Conservation (phyloP, 306 rosid genomes). For the Lablab purpureus region DNA sequence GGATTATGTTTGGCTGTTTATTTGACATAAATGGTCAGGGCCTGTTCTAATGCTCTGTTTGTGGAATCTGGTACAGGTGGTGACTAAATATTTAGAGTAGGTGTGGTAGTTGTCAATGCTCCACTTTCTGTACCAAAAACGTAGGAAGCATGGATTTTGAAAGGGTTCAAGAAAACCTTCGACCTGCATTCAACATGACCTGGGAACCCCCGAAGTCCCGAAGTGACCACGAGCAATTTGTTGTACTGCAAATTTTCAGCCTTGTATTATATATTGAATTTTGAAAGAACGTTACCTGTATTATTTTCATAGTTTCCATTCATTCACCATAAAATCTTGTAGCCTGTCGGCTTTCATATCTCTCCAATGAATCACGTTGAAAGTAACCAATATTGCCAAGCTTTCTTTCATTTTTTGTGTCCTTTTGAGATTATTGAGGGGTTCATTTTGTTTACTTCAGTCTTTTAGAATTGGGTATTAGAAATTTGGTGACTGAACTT, state of each 20-base stretch:
- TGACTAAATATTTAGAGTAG: conserved; percentile 40
- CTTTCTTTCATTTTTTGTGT: neutral
- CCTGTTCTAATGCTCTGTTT: conserved; percentile 25
- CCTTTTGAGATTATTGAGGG: neutral
- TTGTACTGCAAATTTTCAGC: conserved; percentile 39
- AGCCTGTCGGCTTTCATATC: conserved; percentile 15
- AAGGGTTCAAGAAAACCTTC: conserved; percentile 32
- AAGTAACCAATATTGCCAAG: conserved; percentile 18
- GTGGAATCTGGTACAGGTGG: conserved; percentile 54
- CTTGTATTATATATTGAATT: conserved; percentile 55
- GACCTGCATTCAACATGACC: conserved; percentile 37
- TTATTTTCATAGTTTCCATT: conserved; percentile 45
- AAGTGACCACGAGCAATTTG: conserved; percentile 28
- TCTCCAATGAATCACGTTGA: conserved; percentile 29
- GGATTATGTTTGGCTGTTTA: conserved; percentile 26
- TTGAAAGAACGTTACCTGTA: conserved; percentile 38
- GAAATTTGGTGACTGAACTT: neutral
- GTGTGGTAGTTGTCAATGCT: conserved; percentile 26
- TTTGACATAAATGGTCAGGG: neutral
- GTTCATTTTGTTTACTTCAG: neutral
- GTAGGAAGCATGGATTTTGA: conserved; percentile 38
- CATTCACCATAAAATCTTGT: conserved; percentile 44
- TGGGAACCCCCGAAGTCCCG: conserved; percentile 33
- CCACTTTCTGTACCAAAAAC: conserved; percentile 8
- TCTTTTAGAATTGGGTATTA: neutral